Evolutionary conservation across 768 basidiomycete species (phyloP).

Genomic region (Leucogyrophana mollusca): DNA sequence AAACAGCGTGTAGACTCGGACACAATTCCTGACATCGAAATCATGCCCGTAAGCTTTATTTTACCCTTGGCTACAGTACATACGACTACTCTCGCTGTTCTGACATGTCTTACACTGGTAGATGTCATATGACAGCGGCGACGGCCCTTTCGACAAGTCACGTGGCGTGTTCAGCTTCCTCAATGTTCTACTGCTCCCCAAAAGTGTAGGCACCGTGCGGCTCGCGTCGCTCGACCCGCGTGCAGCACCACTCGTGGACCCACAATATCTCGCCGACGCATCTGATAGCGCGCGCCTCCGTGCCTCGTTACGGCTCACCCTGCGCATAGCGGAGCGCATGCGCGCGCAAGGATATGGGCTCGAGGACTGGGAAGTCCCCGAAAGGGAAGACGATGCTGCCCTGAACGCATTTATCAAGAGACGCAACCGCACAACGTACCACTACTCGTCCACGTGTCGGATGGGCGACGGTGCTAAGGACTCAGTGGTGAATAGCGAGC

Average conservation of each 20-base stretch:
- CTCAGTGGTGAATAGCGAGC: slow-evolving; percentile 46
- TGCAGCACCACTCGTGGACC: slow-evolving; percentile 15
- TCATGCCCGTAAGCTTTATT: slow-evolving; percentile 24
- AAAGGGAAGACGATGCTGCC: neutral
- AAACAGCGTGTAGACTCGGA: slow-evolving; percentile 14
- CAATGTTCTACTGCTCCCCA: slow-evolving; percentile 21
- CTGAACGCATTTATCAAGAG: neutral
- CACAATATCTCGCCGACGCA: slow-evolving; percentile 1
- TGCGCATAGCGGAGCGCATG: neutral
- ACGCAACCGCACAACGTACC: slow-evolving; percentile 26
- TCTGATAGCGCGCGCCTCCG: neutral
- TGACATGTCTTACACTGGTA: slow-evolving; percentile 10
- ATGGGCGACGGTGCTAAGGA: slow-evolving; percentile 24
- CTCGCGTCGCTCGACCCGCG: slow-evolving; percentile 20
- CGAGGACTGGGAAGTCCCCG: neutral
- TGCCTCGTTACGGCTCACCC: neutral
- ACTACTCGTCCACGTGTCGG: slow-evolving; percentile 37
- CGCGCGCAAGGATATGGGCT: neutral
- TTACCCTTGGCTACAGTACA: neutral
- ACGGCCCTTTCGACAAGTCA: no score
- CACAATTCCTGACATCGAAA: slow-evolving; percentile 38
- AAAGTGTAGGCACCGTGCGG: slow-evolving; percentile 14
- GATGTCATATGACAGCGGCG: slow-evolving; percentile 4
- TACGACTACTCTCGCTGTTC: slow-evolving; percentile 10
- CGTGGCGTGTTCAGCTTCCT: slow-evolving; percentile 25